Percentiles rank a stretch among this genome's conserved stretches.
These are phyloP conservation scores for Ilyonectria robusta DNA, from an alignment of 2,329 filamentous ascomycete species.

Conservation along the genomic window DNA sequence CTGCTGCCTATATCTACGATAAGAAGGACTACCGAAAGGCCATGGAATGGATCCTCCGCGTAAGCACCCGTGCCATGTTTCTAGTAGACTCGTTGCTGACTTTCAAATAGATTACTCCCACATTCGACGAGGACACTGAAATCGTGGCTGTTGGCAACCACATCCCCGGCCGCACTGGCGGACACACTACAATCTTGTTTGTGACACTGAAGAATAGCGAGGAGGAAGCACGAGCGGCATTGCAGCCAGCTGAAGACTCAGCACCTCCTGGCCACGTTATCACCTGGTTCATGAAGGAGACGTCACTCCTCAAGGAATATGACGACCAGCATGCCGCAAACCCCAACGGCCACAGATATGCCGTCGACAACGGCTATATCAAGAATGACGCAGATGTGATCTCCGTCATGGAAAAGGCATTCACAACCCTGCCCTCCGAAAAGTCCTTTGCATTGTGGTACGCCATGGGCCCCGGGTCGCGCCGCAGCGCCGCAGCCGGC, in stretches of 20 bases:
- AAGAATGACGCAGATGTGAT: constrained; percentile 62
- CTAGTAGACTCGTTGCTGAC: background rate
- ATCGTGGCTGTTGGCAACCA: constrained; percentile 35
- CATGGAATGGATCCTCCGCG: constrained; percentile 63
- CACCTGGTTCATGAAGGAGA: constrained; percentile 57
- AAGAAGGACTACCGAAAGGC: constrained; percentile 60
- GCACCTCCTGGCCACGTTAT: constrained; percentile 55
- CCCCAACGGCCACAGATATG: constrained; percentile 64
- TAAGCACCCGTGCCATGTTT: constrained; percentile 32
- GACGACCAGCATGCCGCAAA: constrained; percentile 60
- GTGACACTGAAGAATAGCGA: constrained; percentile 58
- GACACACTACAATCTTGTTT: constrained; percentile 54
- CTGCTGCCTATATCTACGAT: constrained; percentile 61
- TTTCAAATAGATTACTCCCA: constrained; percentile 26
- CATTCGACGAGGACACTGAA: constrained; percentile 33
- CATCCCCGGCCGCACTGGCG: constrained; percentile 32
- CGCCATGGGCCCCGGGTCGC: constrained; percentile 63
- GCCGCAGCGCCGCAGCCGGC: constrained; percentile 20
- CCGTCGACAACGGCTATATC: constrained; percentile 66
- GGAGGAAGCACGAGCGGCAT: constrained; percentile 52
- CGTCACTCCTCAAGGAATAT: constrained; percentile 59
- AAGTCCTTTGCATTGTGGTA: constrained; percentile 65
- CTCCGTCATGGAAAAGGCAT: constrained; percentile 60
- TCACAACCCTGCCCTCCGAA: constrained; percentile 61
- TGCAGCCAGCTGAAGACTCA: constrained; percentile 52